These are phyloP conservation scores for Wallacemonas collosoma DNA, from an alignment of 208 protist species.

Conservation along the genomic window DNA sequence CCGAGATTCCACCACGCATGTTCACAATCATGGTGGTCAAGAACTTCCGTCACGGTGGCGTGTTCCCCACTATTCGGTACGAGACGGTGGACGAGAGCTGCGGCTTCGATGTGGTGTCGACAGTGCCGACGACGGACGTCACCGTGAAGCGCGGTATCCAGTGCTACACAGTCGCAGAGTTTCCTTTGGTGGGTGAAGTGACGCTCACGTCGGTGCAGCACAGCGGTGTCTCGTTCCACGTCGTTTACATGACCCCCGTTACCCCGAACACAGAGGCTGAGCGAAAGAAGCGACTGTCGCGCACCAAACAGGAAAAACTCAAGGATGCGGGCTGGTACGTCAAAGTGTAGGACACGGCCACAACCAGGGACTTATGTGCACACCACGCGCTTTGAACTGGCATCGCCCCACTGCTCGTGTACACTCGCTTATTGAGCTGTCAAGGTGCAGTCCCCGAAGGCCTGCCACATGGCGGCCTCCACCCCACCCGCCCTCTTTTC, in stretches of 20 bases:
- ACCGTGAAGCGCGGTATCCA: constrained; percentile 14
- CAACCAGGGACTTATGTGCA: background rate
- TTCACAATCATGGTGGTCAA: constrained; percentile 36
- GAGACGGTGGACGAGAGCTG: constrained; percentile 44
- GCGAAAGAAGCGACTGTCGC: constrained; percentile 4
- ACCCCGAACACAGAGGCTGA: background rate
- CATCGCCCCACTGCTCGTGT: no score
- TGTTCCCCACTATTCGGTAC: constrained; percentile 35
- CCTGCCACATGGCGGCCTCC: no score
- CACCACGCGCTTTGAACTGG: no score
- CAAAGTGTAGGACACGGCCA: background rate
- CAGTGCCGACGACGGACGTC: background rate
- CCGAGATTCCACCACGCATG: constrained; percentile 39
- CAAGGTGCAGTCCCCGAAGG: no score
- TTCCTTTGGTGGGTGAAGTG: background rate
- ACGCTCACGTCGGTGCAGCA: constrained; percentile 12
- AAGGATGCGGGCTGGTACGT: constrained; percentile 16
- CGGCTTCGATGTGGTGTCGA: constrained; percentile 26
- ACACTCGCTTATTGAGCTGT: no score
- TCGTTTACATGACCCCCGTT: constrained; percentile 5
- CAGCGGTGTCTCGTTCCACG: constrained; percentile 10
- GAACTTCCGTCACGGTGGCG: constrained; percentile 13
- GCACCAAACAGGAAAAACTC: constrained; percentile 3
- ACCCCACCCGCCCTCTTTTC: no score
- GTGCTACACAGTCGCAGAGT: constrained; percentile 11